These are phyloP conservation scores for Hysterangium stoloniferum DNA, from an alignment of 768 basidiomycete genomes.

Conservation along the genomic window DNA sequence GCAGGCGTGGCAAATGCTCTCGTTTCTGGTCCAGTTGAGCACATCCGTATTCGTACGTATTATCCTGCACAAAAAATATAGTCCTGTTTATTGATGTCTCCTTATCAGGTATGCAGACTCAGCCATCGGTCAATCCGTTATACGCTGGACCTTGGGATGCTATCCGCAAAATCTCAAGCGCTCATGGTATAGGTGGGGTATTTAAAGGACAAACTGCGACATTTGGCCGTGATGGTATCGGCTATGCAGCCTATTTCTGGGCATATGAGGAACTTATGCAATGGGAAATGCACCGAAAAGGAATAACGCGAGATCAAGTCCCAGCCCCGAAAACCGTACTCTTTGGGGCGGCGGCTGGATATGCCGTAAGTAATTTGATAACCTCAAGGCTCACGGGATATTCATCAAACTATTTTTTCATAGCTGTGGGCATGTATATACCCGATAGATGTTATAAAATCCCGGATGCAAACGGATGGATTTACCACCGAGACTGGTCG, in stretches of 20 bases:
- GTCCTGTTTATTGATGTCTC: neutral
- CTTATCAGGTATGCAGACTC: slow-evolving; percentile 88
- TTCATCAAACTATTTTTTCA: slow-evolving; percentile 9
- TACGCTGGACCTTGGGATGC: slow-evolving; percentile 87
- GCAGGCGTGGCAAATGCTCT: slow-evolving; percentile 89
- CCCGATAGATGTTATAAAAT: slow-evolving; percentile 95
- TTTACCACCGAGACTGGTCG: slow-evolving; percentile 67
- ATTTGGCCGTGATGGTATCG: slow-evolving; percentile 71
- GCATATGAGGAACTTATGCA: slow-evolving; percentile 91
- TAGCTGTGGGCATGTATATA: slow-evolving; percentile 91
- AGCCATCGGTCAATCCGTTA: slow-evolving; percentile 64
- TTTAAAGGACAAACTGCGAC: slow-evolving; percentile 93
- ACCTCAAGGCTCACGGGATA: neutral
- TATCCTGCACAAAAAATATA: neutral
- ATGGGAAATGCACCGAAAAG: slow-evolving; percentile 68
- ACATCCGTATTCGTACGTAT: slow-evolving; percentile 88
- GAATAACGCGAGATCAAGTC: slow-evolving; percentile 69
- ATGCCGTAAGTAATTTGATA: slow-evolving; percentile 63
- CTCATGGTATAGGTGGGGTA: slow-evolving; percentile 73
- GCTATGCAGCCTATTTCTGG: slow-evolving; percentile 86
- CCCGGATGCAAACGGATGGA: slow-evolving; percentile 91
- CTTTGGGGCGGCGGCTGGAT: slow-evolving; percentile 89
- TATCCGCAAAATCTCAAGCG: slow-evolving; percentile 70
- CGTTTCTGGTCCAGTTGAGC: slow-evolving; percentile 94
- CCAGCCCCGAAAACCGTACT: slow-evolving; percentile 69